phyloP scores from a whole-genome alignment of 768 basidiomycete genomes.

The Grammothele lineata region DNA sequence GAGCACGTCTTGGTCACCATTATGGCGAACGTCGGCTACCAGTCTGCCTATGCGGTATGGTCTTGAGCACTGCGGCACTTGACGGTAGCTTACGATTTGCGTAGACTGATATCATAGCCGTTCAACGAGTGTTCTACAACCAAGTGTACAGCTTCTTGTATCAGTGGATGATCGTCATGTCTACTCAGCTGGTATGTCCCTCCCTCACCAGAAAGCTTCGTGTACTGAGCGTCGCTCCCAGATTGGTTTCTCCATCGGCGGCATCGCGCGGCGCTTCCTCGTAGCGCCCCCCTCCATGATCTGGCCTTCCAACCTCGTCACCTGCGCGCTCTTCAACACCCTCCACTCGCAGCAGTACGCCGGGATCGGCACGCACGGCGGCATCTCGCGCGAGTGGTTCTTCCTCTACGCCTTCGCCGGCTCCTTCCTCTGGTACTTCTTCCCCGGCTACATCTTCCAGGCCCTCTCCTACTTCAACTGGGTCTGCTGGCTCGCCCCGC shows the following conservation, averaged over 20 bases:
- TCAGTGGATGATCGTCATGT: conserved; percentile 39
- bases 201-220: neutral
- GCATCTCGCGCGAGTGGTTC: conserved; percentile 50
- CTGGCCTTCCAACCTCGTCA: conserved; percentile 41
- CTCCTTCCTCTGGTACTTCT: conserved; percentile 45
- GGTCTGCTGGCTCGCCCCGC: conserved; percentile 66
- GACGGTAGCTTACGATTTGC: neutral
- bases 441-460: conserved; percentile 74
- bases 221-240: conserved; percentile 7
- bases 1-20: conserved; percentile 56
- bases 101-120: conserved; percentile 41
- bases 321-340: conserved; percentile 43
- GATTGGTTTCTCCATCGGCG: conserved; percentile 40
- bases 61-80: neutral
- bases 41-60: conserved; percentile 30
- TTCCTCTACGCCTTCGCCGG: conserved; percentile 40
- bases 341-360: conserved; percentile 33
- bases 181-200: conserved; percentile 27
- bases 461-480: conserved; percentile 36
- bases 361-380: conserved; percentile 40
- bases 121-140: conserved; percentile 43
- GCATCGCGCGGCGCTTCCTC: conserved; percentile 42
- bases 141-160: conserved; percentile 33
- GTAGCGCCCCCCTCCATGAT: conserved; percentile 42
- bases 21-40: conserved; percentile 35